Evolutionary conservation across 257 asterid species (phyloP).

Genomic region (Parsonsia alboflavescens): DNA sequence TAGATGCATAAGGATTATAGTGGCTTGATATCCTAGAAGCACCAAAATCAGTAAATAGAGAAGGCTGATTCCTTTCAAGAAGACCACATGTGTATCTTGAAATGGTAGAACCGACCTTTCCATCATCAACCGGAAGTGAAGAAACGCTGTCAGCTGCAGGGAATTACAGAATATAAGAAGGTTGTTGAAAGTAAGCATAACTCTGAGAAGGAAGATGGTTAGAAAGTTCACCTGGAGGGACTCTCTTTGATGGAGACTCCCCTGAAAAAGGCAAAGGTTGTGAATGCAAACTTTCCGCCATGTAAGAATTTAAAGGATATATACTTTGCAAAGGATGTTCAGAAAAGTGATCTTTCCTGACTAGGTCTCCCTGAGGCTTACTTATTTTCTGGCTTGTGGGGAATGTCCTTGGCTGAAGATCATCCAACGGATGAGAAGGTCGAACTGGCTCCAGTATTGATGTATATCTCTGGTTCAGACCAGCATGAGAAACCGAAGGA

Average conservation of each 20-base stretch:
- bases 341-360: constrained; percentile 29
- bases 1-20: constrained; percentile 66
- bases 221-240: constrained; percentile 33
- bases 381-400: constrained; percentile 32
- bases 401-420: constrained; percentile 32
- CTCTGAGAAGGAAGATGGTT: constrained; percentile 30
- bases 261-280: constrained; percentile 31
- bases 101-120: constrained; percentile 34
- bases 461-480: constrained; percentile 42
- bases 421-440: constrained; percentile 27
- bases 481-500: constrained; percentile 32
- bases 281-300: constrained; percentile 25
- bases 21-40: constrained; percentile 48
- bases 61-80: constrained; percentile 41
- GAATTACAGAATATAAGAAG: constrained; percentile 35
- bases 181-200: constrained; percentile 32
- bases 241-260: constrained; percentile 36
- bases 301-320: constrained; percentile 27
- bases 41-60: constrained; percentile 29
- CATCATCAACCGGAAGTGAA: constrained; percentile 34
- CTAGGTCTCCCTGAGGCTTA: constrained; percentile 28
- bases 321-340: constrained; percentile 31
- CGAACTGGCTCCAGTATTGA: constrained; percentile 32
- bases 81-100: constrained; percentile 39
- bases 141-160: constrained; percentile 31